Percentiles rank a stretch among this genome's conserved stretches.
Evolutionary conservation across 116 monocot genomes (phyloP).

Genomic region (Cymodocea nodosa): DNA sequence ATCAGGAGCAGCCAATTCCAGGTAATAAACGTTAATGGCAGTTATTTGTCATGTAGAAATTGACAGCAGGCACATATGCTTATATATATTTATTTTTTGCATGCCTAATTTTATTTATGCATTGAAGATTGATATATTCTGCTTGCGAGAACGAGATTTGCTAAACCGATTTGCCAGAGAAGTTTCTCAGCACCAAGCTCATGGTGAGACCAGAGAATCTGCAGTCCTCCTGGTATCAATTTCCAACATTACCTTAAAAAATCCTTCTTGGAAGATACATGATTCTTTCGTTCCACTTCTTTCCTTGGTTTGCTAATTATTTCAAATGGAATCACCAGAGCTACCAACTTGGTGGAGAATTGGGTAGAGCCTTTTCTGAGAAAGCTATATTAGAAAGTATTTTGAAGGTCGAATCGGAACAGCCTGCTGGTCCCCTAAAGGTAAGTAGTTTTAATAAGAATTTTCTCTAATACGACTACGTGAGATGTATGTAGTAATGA

Average conservation of each 20-base stretch:
- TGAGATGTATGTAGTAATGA: too few relatives aligned
- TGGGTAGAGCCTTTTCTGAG: slow-evolving; percentile 82
- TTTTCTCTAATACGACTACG: too few relatives aligned
- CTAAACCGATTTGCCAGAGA: slow-evolving; percentile 47
- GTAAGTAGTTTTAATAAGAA: slow-evolving; percentile 13
- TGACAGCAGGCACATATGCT: neutral
- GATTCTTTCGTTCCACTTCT: neutral
- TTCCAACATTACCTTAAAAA: too few relatives aligned
- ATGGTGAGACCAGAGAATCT: slow-evolving; percentile 55
- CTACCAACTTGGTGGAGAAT: slow-evolving; percentile 75
- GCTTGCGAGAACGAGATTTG: slow-evolving; percentile 74
- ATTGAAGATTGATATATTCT: slow-evolving; percentile 52
- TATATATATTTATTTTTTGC: neutral
- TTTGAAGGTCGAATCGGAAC: slow-evolving; percentile 32
- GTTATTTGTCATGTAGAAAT: neutral
- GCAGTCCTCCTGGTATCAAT: slow-evolving; percentile 50
- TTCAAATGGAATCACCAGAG: slow-evolving; percentile 28
- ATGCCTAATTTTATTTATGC: neutral
- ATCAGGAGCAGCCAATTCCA: slow-evolving; percentile 62
- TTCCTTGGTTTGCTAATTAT: neutral
- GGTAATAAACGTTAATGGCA: slow-evolving; percentile 24
- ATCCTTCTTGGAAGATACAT: too few relatives aligned
- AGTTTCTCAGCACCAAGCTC: slow-evolving; percentile 48
- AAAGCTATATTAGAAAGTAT: slow-evolving; percentile 48
- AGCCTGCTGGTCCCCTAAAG: slow-evolving; percentile 46